Evolutionary conservation across 2,329 filamentous ascomycete species (phyloP).

Genomic region (Fusarium sp.): DNA sequence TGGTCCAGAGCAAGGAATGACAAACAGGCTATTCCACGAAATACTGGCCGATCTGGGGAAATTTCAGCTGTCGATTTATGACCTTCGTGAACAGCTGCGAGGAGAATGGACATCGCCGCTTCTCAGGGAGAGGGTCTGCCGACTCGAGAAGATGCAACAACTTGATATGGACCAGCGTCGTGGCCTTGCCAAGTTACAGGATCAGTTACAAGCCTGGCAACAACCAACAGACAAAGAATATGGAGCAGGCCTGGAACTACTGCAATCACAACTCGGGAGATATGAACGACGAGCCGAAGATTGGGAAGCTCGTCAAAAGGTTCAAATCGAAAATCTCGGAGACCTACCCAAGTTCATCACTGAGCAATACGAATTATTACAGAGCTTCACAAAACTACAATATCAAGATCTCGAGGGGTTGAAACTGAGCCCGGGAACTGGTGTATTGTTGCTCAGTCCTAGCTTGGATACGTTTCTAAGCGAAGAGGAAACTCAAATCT

Average conservation of each 20-base stretch:
- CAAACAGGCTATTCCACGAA: too few species aligned
- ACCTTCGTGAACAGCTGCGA: not conserved
- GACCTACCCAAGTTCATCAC: not conserved
- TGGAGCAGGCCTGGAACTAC: not conserved
- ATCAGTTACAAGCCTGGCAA: not conserved
- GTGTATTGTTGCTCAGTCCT: not conserved
- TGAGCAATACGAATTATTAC: not conserved
- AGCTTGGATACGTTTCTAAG: not conserved
- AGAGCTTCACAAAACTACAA: not conserved
- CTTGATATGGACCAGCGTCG: not conserved
- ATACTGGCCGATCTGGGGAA: too few species aligned
- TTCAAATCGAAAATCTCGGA: not conserved
- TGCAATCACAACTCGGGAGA: not conserved
- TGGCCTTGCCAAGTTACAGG: not conserved
- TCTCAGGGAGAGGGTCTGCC: not conserved
- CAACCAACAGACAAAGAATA: not conserved
- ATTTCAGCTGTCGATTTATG: too few species aligned
- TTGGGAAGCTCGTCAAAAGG: not conserved
- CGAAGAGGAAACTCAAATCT: not conserved
- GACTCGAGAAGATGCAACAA: not conserved
- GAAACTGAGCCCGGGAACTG: not conserved
- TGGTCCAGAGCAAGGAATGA: too few species aligned
- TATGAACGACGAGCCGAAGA: not conserved
- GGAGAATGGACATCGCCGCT: not conserved
- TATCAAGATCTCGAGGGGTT: not conserved